phyloP scores from a whole-genome alignment of 2,329 filamentous ascomycete genomes.

The Diaporthe sp. region DNA sequence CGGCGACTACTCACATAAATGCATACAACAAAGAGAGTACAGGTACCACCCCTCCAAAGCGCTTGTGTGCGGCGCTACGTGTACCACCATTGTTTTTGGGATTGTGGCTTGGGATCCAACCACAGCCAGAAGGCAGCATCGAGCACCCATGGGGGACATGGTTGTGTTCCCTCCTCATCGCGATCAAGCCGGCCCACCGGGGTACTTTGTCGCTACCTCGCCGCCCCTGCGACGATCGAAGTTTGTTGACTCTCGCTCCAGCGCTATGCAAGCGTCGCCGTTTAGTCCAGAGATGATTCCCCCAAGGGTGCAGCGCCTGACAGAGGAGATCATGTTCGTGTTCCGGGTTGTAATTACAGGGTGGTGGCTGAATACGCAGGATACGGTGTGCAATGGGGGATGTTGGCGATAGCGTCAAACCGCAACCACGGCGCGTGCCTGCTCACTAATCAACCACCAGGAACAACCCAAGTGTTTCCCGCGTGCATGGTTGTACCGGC shows the following conservation, averaged over 20 bases:
- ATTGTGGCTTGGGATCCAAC: conserved; percentile 15
- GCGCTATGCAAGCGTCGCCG: not conserved
- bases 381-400: not conserved
- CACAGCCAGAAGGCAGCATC: not conserved
- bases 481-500: not conserved
- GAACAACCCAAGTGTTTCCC: not conserved
- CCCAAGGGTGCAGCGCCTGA: conserved; percentile 26
- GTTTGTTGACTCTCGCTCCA: conserved; percentile 32
- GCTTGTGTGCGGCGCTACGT: conserved; percentile 21
- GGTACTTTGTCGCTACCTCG: conserved; percentile 14
- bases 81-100: conserved; percentile 18
- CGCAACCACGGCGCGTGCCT: not conserved
- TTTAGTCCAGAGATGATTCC: conserved; percentile 27
- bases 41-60: conserved; percentile 13
- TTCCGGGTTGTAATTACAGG: conserved; percentile 14
- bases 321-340: conserved; percentile 32
- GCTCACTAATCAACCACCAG: not conserved
- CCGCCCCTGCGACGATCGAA: conserved; percentile 31
- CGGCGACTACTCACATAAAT: too few relatives aligned
- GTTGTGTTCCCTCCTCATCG: not conserved
- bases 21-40: not conserved
- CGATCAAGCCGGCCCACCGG: not conserved
- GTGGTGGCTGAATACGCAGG: conserved; percentile 7
- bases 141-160: not conserved
- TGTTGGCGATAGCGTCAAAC: not conserved